Conservation (phyloP, 208 protist species). For the Lotmaria passim region DNA sequence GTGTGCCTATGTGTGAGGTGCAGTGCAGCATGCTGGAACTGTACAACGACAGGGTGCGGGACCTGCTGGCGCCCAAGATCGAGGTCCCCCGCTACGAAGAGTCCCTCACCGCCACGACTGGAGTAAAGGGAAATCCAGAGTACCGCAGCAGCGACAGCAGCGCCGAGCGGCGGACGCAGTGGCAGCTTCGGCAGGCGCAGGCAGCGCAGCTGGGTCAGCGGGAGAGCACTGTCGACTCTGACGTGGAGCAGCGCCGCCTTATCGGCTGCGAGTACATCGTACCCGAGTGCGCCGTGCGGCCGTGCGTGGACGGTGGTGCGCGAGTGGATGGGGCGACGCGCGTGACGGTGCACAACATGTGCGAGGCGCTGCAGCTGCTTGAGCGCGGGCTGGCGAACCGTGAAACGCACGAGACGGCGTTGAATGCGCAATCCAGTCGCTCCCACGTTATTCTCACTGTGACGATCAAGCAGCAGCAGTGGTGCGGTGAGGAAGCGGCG, state of each 20-base stretch:
- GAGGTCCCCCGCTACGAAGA: conserved; percentile 21
- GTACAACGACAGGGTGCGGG: conserved; percentile 62
- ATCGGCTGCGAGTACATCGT: conserved; percentile 3
- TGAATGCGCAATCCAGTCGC: conserved; percentile 11
- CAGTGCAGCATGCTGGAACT: conserved; percentile 66
- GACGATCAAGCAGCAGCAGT: conserved; percentile 24
- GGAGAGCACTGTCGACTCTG: neutral
- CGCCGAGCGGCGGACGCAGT: conserved; percentile 6
- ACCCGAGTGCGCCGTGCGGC: conserved; percentile 1
- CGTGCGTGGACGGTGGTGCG: conserved; percentile 4
- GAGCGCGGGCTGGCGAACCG: conserved; percentile 3
- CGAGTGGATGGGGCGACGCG: neutral
- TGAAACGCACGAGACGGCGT: conserved; percentile 5
- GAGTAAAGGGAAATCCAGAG: conserved; percentile 1
- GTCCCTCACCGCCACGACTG: neutral
- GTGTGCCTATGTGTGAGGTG: conserved; percentile 21
- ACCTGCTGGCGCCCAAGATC: conserved; percentile 44
- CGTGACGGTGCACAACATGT: neutral
- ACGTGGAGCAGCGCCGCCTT: conserved; percentile 1
- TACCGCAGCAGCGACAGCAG: conserved; percentile 22
- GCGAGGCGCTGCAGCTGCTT: conserved; percentile 8
- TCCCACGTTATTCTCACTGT: conserved; percentile 17
- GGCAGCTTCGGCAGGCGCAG: conserved; percentile 10
- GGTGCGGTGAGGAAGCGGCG: neutral
- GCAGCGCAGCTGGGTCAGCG: conserved; percentile 3